Evolutionary conservation across 1,284 basidiomycete species (phyloP).

Genomic region (Leccinum pachyderme): DNA sequence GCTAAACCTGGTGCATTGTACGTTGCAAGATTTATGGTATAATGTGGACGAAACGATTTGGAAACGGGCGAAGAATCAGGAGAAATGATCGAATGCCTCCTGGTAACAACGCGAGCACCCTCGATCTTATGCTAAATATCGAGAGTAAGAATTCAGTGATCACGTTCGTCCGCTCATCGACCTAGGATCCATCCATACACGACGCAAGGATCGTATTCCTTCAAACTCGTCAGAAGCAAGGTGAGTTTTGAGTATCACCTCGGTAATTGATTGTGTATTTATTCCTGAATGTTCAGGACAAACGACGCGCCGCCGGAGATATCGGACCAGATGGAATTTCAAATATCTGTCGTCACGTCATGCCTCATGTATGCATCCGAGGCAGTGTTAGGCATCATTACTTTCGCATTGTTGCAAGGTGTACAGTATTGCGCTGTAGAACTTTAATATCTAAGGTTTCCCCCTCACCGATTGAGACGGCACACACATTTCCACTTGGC

Average conservation of each 20-base stretch:
- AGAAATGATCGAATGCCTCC: neutral
- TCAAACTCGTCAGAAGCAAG: neutral
- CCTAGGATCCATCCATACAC: neutral
- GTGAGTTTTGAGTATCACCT: neutral
- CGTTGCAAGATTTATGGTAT: neutral
- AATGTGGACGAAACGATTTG: neutral
- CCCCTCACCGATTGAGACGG: conserved; percentile 21
- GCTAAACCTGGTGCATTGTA: neutral
- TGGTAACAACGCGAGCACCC: neutral
- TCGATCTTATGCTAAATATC: neutral
- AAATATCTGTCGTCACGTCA: neutral
- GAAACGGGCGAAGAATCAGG: neutral
- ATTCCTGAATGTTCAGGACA: neutral
- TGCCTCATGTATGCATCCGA: neutral
- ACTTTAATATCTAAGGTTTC: conserved; percentile 48
- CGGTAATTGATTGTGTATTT: neutral
- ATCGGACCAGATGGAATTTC: neutral
- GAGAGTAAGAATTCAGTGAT: neutral
- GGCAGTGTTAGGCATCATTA: conserved; percentile 13
- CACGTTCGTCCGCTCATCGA: neutral
- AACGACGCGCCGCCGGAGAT: neutral
- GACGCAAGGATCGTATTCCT: neutral
- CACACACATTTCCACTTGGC: conserved; percentile 52
- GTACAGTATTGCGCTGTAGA: conserved; percentile 51
- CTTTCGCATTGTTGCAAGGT: conserved; percentile 42